Conservation (phyloP, 2,329 filamentous ascomycete species). For the Chaetomium strumarium region DNA sequence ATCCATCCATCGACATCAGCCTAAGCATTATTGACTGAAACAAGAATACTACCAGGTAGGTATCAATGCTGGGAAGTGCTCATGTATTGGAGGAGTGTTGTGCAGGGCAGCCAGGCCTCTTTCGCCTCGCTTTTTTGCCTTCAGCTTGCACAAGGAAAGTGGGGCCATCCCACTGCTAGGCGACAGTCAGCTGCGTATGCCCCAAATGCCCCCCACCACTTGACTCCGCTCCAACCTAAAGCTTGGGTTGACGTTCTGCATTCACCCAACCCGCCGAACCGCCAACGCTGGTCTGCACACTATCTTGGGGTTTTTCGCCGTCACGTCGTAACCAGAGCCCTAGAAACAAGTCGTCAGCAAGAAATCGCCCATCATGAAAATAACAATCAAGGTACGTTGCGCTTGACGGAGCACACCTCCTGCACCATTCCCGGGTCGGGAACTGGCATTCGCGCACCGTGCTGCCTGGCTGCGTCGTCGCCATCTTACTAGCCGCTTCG, state of each 20-base stretch:
- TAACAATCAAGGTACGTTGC: constrained; percentile 55
- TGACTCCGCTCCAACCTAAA: constrained; percentile 1
- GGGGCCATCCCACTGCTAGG: constrained; percentile 11
- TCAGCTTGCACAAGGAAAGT: neutral
- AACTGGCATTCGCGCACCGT: neutral
- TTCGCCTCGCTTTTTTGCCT: too few relatives aligned
- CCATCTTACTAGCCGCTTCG: neutral
- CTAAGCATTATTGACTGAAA: too few relatives aligned
- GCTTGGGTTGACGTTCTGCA: too few relatives aligned
- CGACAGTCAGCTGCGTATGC: constrained; percentile 16
- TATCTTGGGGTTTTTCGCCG: neutral
- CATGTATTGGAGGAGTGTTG: too few relatives aligned
- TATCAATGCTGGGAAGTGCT: too few relatives aligned
- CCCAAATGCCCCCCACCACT: constrained; percentile 1
- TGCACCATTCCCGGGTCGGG: neutral
- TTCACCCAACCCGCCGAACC: neutral
- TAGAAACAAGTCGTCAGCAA: constrained; percentile 27
- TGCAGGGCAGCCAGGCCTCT: too few relatives aligned
- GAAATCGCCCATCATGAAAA: constrained; percentile 54
- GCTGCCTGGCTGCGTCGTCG: neutral
- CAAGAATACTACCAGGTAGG: too few relatives aligned
- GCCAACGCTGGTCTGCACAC: neutral
- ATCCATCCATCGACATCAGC: too few relatives aligned
- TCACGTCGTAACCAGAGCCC: neutral
- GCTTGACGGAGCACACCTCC: neutral